Evolutionary conservation across 2,329 filamentous ascomycete species (phyloP), one percentile per base, ranked within the genome.

Genomic region (Fusarium zealandicum): DNA sequence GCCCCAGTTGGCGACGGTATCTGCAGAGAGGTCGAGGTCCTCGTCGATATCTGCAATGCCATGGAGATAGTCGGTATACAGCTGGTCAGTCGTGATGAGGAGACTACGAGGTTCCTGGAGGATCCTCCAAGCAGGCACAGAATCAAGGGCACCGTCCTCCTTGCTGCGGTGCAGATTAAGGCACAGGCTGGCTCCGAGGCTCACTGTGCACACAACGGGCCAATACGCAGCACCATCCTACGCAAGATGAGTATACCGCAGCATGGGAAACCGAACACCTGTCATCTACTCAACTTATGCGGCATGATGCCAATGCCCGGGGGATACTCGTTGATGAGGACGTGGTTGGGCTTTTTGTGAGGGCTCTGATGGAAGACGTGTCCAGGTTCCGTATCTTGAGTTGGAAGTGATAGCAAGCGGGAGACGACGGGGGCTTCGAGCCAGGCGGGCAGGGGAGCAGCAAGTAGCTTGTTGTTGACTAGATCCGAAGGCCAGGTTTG

Each of bases 241-340:
- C 54, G 52, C 53, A 44, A 59, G 66, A 75, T 75, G 71, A 75
- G 73, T 65, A 69, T 70, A 32, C 32, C 27, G 49, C 40, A 46
- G 44, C 37, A 43, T 51, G 36, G 17, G 30, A 32, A 40, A 50
- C 35, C 39, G 27, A 43, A 57, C 41, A 48, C 57, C 41, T 58
- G 51, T 53, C 61, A 46, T 69, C 54, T 66, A 75, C 72, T 73
- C 67, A 75, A 72, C 78, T 97, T 95, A 72, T 98, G 93, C 39
- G 93, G 88, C 90, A 97, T 96, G 63, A 98, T 98, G n/a, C 93
- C 93, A 59, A 96, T 85, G 2, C 90, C 91, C 0, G 90, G 86
- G 1, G 82, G 81, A 72, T 98, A 99, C 72, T 97, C 93, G 69
- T 99, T 99, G 65, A 98, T 86, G 31, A 98, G 80, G 38, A 96